These are phyloP conservation scores for Calonectria multiphialidica DNA, from an alignment of 2,329 filamentous ascomycete genomes.

Conservation along the genomic window DNA sequence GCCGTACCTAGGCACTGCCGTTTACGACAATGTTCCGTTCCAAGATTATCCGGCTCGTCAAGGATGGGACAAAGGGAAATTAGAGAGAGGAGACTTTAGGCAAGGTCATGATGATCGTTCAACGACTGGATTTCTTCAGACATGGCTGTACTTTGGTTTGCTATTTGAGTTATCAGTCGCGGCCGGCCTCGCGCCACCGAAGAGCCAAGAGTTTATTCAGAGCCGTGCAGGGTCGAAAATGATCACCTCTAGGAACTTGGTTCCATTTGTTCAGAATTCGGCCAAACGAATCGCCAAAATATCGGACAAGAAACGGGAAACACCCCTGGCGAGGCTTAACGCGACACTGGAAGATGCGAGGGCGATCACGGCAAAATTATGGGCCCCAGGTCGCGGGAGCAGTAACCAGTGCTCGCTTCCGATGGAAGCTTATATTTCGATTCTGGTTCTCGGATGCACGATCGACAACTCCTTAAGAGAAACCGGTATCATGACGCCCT, in stretches of 20 bases:
- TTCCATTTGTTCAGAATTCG: not conserved
- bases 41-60: not conserved
- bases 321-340: not conserved
- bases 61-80: not conserved
- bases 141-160: not conserved
- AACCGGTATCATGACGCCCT: not conserved
- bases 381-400: not conserved
- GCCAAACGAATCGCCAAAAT: not conserved
- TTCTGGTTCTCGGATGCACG: not conserved
- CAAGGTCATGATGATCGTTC: not conserved
- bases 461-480: not conserved
- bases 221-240: not conserved
- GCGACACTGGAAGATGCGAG: not conserved
- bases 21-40: not conserved
- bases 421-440: not conserved
- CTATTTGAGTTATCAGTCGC: not conserved
- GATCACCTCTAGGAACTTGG: not conserved
- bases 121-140: not conserved
- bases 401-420: not conserved
- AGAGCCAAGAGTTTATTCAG: not conserved
- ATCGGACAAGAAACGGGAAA: not conserved
- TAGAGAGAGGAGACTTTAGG: not conserved
- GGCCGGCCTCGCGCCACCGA: not conserved
- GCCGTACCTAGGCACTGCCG: not conserved
- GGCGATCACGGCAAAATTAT: not conserved